These are phyloP conservation scores for Clonostachys rhizophaga DNA, from an alignment of 2,329 filamentous ascomycete species.

Conservation along the genomic window DNA sequence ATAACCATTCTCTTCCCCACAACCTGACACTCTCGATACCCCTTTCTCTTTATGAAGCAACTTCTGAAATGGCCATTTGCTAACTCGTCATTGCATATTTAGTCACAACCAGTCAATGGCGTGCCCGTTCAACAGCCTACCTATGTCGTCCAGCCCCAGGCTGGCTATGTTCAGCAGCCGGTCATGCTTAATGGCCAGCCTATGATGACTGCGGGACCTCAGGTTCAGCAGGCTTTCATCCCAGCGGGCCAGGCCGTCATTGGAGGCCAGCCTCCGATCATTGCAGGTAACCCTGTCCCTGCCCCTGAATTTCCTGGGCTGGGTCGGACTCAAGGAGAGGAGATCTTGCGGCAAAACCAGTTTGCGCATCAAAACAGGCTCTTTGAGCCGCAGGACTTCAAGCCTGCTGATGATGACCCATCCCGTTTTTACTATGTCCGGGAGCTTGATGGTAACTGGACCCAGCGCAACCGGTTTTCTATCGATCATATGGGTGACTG, in stretches of 20 bases:
- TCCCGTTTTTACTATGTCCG: constrained; percentile 57
- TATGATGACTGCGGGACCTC: background rate
- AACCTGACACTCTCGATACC: background rate
- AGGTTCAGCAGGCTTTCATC: constrained; percentile 2
- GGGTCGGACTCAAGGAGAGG: constrained; percentile 44
- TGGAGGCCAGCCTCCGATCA: constrained; percentile 10
- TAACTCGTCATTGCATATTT: background rate
- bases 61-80: too few species aligned
- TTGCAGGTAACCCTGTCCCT: constrained; percentile 33
- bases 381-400: constrained; percentile 57
- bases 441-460: constrained; percentile 57
- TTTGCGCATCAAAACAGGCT: constrained; percentile 44
- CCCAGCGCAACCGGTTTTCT: constrained; percentile 52
- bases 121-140: constrained; percentile 25
- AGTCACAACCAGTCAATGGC: background rate
- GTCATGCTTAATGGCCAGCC: constrained; percentile 23
- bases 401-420: constrained; percentile 56
- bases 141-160: constrained; percentile 8
- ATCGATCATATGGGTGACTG: constrained; percentile 53
- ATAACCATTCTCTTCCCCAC: background rate
- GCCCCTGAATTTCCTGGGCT: constrained; percentile 45
- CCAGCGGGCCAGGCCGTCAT: constrained; percentile 1
- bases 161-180: constrained; percentile 16
- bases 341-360: constrained; percentile 39
- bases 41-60: background rate